Evolutionary conservation across 2,329 filamentous ascomycete genomes (phyloP).

Genomic region (Alternaria ventricosa): DNA sequence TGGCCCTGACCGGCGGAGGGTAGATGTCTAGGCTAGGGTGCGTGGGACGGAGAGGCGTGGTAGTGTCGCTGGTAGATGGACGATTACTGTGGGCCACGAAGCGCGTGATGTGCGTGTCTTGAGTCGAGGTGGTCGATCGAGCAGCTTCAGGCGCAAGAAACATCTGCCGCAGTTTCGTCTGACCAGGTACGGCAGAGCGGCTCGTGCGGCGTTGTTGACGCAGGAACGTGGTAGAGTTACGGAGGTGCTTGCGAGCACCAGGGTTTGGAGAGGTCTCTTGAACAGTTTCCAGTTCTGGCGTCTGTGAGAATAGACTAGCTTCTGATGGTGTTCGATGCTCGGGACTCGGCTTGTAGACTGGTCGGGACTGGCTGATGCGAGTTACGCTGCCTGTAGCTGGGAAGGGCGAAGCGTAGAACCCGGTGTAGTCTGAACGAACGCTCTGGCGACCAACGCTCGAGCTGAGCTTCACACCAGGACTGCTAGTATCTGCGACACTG

Average conservation of each 20-base stretch:
- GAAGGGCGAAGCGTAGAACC: conserved; percentile 33
- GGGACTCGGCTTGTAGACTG: conserved; percentile 3
- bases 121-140: conserved; percentile 26
- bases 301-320: conserved; percentile 25
- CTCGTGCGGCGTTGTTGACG: conserved; percentile 24
- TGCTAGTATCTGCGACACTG: conserved; percentile 48
- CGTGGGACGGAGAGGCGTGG: conserved; percentile 31
- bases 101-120: conserved; percentile 28
- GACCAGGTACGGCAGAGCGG: conserved; percentile 41
- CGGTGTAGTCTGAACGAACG: conserved; percentile 16
- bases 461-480: conserved; percentile 33
- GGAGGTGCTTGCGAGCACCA: conserved; percentile 19
- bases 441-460: conserved; percentile 25
- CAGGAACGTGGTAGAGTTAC: conserved; percentile 24
- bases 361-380: conserved; percentile 19
- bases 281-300: conserved; percentile 17
- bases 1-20: conserved; percentile 11
- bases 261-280: conserved; percentile 17
- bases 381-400: conserved; percentile 30
- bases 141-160: conserved; percentile 34
- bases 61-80: conserved; percentile 41
- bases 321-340: conserved; percentile 31
- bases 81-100: conserved; percentile 31
- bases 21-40: conserved; percentile 22
- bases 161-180: conserved; percentile 46